Base-by-base conservation (phyloP, 768 basidiomycete genomes). In the Hirschioporus abietinus region DNA sequence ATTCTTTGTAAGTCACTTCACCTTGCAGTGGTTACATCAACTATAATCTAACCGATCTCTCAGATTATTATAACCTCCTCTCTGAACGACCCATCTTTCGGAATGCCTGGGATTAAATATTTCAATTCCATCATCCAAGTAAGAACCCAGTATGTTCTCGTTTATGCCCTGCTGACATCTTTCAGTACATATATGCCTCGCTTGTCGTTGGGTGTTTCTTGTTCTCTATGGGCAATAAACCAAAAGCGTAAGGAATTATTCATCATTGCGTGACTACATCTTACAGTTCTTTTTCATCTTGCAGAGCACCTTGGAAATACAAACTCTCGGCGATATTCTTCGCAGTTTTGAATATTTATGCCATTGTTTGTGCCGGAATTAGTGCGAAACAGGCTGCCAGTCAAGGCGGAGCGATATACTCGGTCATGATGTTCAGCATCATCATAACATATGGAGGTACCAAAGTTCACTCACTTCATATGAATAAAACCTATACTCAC, bases 221-320 rank as follows among this genome's bases (percentile, higher is more conserved):
- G 1, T 91, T 97, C 75, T 91, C 93, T 0, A 96, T 98, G 95
- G 96, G 96, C 20, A 97, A 97, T 76, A 90, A 91, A 74, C 95
- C 95, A 4, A 84, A 86, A 78, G 88, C 92, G 93, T 95, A 69
- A 70, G 81, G 67, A 52, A 52, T 5, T 59, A 60, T 64, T 60
- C n/a, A 35, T 35, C n/a, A 27, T 2, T 15, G 7, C 59, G 1
- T 23, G 42, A 30, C 15, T 7, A 35, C 25, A 5, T 63, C 60
- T n/a, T n/a, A 64, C 30, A 18, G 35, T n/a, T 25, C n/a, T n/a
- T 52, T 15, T 25, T 64, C 7, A 60, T 24, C 24, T 58, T 25
- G 0, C 66, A 93, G 92, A 0, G 83, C 92, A 0, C 83, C 86
- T 68, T 88, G 85, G 86, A 98, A 98, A 79, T 99, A 98, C 81